Conservation (phyloP, 1,284 basidiomycete genomes). For the Tremellales sp. region DNA sequence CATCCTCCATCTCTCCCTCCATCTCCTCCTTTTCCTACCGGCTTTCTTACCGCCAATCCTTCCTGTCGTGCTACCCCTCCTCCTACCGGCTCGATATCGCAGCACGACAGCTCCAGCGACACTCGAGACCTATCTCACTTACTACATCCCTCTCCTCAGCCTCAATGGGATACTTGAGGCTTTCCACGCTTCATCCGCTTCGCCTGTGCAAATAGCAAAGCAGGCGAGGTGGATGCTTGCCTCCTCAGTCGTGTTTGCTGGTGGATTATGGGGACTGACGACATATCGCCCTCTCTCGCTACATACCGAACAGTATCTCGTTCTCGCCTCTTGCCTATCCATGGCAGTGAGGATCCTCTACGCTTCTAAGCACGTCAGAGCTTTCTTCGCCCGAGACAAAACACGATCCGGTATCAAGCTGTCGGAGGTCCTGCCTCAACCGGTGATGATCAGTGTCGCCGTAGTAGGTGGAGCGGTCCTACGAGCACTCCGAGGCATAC, state of each 20-base stretch:
- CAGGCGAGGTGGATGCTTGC: slow-evolving; percentile 41
- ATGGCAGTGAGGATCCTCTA: slow-evolving; percentile 42
- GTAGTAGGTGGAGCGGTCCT: not conserved
- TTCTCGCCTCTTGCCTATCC: slow-evolving; percentile 61
- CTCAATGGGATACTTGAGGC: slow-evolving; percentile 86
- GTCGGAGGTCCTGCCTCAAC: slow-evolving; percentile 10
- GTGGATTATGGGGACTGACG: slow-evolving; percentile 13
- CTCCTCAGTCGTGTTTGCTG: slow-evolving; percentile 28
- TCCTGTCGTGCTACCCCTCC: slow-evolving; percentile 60
- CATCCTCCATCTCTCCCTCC: slow-evolving; percentile 64
- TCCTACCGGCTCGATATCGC: slow-evolving; percentile 69
- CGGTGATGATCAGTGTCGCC: not conserved
- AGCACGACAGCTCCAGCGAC: slow-evolving; percentile 65
- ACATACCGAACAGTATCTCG: slow-evolving; percentile 54
- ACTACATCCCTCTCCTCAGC: slow-evolving; percentile 81
- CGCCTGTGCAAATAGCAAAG: slow-evolving; percentile 26
- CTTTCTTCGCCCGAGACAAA: not conserved
- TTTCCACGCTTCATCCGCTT: slow-evolving; percentile 73
- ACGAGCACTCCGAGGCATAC: not conserved
- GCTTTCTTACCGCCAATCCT: slow-evolving; percentile 72
- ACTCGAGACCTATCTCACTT: slow-evolving; percentile 66
- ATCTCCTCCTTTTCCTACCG: slow-evolving; percentile 66
- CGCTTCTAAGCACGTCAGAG: slow-evolving; percentile 24
- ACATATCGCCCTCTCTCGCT: not conserved
- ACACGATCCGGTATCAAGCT: not conserved